phyloP scores from a whole-genome alignment of 2,329 filamentous ascomycete species.

The Penicillium sp. region DNA sequence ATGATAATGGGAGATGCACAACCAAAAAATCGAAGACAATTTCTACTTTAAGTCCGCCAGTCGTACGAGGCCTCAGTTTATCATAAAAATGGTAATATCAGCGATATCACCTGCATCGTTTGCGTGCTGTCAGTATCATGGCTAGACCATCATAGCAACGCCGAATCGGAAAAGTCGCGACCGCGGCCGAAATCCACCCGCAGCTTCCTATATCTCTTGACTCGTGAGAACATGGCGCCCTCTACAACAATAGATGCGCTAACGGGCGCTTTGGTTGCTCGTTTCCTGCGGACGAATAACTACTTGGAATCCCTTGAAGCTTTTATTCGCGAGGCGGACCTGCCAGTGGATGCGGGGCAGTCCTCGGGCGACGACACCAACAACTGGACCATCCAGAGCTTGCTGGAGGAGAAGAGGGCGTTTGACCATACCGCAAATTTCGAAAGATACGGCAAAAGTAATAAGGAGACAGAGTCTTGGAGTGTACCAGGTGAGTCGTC shows the following conservation, averaged over 20 bases:
- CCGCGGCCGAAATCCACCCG: background rate
- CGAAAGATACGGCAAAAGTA: conserved; percentile 53
- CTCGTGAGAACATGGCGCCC: conserved; percentile 13
- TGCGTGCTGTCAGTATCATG: background rate
- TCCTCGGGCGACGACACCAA: conserved; percentile 30
- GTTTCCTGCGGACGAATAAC: conserved; percentile 44
- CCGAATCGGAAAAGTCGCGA: background rate
- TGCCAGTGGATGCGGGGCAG: conserved; percentile 52
- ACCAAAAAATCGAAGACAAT: too few species aligned
- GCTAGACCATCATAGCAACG: background rate
- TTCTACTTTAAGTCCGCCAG: too few species aligned
- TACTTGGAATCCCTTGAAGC: conserved; percentile 54
- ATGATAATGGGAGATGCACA: too few species aligned
- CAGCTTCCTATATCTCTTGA: background rate
- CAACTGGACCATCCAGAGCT: conserved; percentile 56
- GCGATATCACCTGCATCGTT: background rate
- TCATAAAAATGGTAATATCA: too few species aligned
- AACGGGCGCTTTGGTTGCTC: conserved; percentile 41
- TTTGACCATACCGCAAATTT: conserved; percentile 57
- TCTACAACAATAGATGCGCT: conserved; percentile 22
- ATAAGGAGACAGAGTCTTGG: conserved; percentile 47
- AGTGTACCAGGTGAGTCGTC: conserved; percentile 43
- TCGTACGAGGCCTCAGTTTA: too few species aligned
- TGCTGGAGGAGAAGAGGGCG: conserved; percentile 60
- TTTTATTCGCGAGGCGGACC: conserved; percentile 58